Conservation (phyloP, 164 flowering plant genomes). For the Tinospora cordifolia region DNA sequence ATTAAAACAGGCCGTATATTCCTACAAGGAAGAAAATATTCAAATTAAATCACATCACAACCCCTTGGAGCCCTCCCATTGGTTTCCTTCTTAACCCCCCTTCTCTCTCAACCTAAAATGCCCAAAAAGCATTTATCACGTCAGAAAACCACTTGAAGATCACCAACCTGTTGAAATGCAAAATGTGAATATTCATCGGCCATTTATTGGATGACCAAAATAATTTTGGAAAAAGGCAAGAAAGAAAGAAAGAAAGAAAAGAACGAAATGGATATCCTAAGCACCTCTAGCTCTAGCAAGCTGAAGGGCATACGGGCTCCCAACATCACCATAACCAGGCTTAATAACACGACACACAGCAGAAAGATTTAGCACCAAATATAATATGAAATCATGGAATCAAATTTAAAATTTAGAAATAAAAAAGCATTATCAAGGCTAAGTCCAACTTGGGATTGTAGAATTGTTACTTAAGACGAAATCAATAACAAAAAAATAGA, state of each 20-base stretch:
- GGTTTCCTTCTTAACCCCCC: too few species aligned
- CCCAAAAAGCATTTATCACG: too few species aligned
- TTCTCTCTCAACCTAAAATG: too few species aligned
- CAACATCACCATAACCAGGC: constrained; percentile 71
- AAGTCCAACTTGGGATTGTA: not conserved
- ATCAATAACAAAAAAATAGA: not conserved
- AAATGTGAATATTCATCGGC: too few species aligned
- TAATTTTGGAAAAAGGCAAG: not conserved
- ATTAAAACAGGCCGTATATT: too few species aligned
- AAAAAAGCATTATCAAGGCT: not conserved
- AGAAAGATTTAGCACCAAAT: not conserved
- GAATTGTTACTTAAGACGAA: not conserved
- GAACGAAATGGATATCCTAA: constrained; percentile 18
- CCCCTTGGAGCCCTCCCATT: too few species aligned
- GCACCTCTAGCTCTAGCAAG: constrained; percentile 46
- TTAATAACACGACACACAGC: constrained; percentile 24
- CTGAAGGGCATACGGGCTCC: constrained; percentile 51
- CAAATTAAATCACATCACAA: too few species aligned
- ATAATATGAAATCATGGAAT: not conserved
- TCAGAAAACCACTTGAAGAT: too few species aligned
- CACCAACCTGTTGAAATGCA: too few species aligned
- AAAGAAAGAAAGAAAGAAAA: not conserved
- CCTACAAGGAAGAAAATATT: too few species aligned
- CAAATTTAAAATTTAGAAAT: not conserved
- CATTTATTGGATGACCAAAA: too few species aligned